Percentiles rank a stretch among this genome's conserved stretches.
Conservation (phyloP, 257 asterid species). For the Gentiana macrophylla region DNA sequence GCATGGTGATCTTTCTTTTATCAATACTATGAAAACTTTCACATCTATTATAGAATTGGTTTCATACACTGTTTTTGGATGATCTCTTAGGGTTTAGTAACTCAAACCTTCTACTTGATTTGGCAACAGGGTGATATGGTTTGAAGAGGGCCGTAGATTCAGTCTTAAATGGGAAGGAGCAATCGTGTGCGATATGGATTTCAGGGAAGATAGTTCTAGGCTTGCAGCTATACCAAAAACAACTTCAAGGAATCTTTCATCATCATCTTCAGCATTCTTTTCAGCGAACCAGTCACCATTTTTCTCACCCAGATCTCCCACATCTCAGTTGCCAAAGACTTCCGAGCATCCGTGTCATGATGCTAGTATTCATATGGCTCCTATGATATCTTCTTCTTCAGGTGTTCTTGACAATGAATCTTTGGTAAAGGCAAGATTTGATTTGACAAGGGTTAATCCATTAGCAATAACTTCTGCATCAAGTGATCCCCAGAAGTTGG, state of each 20-base stretch:
- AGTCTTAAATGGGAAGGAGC: constrained; percentile 25
- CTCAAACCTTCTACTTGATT: background rate
- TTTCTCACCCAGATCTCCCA: constrained; percentile 67
- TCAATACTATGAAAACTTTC: background rate
- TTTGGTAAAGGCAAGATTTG: constrained; percentile 20
- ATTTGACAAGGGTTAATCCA: constrained; percentile 27
- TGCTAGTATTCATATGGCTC: constrained; percentile 23
- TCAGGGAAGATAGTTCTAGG: constrained; percentile 48
- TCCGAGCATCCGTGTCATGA: constrained; percentile 16
- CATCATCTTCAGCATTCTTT: constrained; percentile 84
- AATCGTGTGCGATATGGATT: constrained; percentile 43
- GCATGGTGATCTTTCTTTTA: background rate
- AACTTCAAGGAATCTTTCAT: constrained; percentile 73
- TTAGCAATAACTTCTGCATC: constrained; percentile 24
- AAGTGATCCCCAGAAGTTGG: constrained; percentile 34
- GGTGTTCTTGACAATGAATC: constrained; percentile 28
- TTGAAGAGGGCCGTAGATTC: background rate
- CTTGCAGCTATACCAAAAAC: constrained; percentile 39
- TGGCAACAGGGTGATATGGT: background rate
- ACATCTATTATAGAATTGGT: background rate
- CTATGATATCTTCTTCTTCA: constrained; percentile 15
- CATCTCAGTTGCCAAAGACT: constrained; percentile 15
- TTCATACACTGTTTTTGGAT: background rate
- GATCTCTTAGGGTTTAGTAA: background rate
- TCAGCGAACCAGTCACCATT: constrained; percentile 94